Conservation (phyloP, 495 filamentous ascomycete species). For the Podospora sp. region DNA sequence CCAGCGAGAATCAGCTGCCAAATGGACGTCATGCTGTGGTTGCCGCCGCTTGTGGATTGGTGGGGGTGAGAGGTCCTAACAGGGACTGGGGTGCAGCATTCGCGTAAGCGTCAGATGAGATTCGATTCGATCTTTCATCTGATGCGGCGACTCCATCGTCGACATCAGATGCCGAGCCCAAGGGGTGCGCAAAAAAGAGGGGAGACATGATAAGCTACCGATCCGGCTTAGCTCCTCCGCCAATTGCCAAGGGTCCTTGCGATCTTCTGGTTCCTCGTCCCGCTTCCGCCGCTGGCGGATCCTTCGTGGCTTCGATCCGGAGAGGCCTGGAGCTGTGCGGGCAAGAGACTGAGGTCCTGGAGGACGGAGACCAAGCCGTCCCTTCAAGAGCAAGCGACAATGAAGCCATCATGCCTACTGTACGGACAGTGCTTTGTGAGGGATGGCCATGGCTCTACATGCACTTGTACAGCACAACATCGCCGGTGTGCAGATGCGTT, state of each 20-base stretch:
- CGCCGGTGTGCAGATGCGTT: neutral
- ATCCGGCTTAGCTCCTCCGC: slow-evolving; percentile 2
- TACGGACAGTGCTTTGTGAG: neutral
- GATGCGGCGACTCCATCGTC: slow-evolving; percentile 4
- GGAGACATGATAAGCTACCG: slow-evolving; percentile 1
- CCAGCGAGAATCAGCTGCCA: neutral
- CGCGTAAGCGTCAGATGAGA: slow-evolving; percentile 19
- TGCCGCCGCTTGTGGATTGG: neutral
- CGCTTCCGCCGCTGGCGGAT: slow-evolving; percentile 11
- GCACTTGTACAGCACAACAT: neutral
- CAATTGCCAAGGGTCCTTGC: slow-evolving; percentile 8
- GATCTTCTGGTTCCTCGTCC: slow-evolving; percentile 6
- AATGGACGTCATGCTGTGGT: neutral
- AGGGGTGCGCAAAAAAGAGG: slow-evolving; percentile 8
- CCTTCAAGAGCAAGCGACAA: neutral
- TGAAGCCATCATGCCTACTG: neutral
- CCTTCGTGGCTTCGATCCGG: slow-evolving; percentile 3
- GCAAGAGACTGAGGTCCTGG: neutral
- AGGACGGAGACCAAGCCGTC: neutral
- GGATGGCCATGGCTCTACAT: neutral
- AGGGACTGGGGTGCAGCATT: slow-evolving; percentile 10
- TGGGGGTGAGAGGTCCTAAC: neutral
- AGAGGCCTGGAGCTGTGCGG: neutral
- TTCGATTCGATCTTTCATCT: slow-evolving; percentile 19
- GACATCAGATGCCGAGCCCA: slow-evolving; percentile 7